These are phyloP conservation scores for Neurospora discreta DNA, from an alignment of 495 filamentous ascomycete genomes.

Conservation along the genomic window DNA sequence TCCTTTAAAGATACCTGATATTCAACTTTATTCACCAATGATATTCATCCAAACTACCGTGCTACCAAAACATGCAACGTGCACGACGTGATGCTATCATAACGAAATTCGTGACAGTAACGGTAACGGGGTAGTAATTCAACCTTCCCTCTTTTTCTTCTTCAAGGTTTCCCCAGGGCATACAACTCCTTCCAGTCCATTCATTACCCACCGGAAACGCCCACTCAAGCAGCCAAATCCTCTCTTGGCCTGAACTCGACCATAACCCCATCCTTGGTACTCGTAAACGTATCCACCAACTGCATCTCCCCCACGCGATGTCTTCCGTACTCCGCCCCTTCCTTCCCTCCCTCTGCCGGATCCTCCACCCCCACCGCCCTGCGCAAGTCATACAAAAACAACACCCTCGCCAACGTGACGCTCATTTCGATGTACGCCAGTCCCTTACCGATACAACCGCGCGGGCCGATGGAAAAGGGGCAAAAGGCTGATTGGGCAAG, in stretches of 20 bases:
- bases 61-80: neutral
- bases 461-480: constrained; percentile 46
- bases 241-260: constrained; percentile 40
- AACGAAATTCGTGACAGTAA: neutral
- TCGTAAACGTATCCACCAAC: constrained; percentile 46
- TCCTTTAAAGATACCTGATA: too few species aligned
- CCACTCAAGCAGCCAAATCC: neutral
- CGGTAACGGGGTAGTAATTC: neutral
- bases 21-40: neutral
- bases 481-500: constrained; percentile 42
- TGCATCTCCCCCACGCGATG: constrained; percentile 39
- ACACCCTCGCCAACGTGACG: constrained; percentile 33
- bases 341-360: constrained; percentile 29
- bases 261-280: constrained; percentile 45
- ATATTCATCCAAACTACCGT: neutral
- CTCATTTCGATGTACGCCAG: constrained; percentile 45
- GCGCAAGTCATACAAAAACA: constrained; percentile 40
- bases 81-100: neutral
- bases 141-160: neutral
- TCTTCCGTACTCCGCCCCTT: constrained; percentile 34
- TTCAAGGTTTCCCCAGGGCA: neutral
- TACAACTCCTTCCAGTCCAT: neutral
- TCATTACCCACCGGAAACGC: too few species aligned
- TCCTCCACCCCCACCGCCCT: constrained; percentile 27
- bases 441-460: constrained; percentile 49